phyloP scores from a whole-genome alignment of 768 basidiomycete species.

The Tremella fuciformis region DNA sequence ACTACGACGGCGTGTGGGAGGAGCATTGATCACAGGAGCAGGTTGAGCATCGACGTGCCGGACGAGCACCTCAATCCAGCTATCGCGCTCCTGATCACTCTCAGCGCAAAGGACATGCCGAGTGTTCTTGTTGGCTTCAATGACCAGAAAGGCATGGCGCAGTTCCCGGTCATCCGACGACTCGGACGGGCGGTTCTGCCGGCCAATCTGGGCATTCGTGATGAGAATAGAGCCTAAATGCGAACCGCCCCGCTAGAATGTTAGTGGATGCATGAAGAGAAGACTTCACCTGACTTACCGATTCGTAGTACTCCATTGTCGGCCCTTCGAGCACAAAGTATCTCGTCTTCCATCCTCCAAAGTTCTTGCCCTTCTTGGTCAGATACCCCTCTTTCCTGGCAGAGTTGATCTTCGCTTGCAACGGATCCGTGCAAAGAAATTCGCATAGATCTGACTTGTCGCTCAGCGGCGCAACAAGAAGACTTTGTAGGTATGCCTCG shows the following conservation, averaged over 20 bases:
- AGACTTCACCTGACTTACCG: constrained; percentile 61
- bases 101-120: constrained; percentile 95
- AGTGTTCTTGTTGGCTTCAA: constrained; percentile 58
- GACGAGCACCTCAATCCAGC: constrained; percentile 91
- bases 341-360: constrained; percentile 95
- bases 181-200: constrained; percentile 68
- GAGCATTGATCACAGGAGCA: neutral
- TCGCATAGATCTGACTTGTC: constrained; percentile 85
- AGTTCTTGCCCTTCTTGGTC: constrained; percentile 94
- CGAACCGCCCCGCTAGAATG: constrained; percentile 74
- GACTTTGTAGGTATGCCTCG: constrained; percentile 78
- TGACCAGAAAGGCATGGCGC: constrained; percentile 94
- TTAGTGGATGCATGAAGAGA: constrained; percentile 2
- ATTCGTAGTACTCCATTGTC: constrained; percentile 89
- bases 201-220: constrained; percentile 91
- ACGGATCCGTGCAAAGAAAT: constrained; percentile 86
- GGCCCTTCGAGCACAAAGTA: constrained; percentile 92
- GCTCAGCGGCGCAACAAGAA: constrained; percentile 77
- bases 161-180: constrained; percentile 87
- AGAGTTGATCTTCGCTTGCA: constrained; percentile 64
- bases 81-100: constrained; percentile 87
- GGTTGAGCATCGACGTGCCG: constrained; percentile 60
- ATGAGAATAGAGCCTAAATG: constrained; percentile 87
- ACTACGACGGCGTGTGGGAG: constrained; percentile 23
- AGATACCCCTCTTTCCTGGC: constrained; percentile 93